Percentiles rank a stretch among this genome's conserved stretches.
These are phyloP conservation scores for Nannochloropsis gaditana DNA, from an alignment of 108 stramenopile genomes.

Conservation along the genomic window DNA sequence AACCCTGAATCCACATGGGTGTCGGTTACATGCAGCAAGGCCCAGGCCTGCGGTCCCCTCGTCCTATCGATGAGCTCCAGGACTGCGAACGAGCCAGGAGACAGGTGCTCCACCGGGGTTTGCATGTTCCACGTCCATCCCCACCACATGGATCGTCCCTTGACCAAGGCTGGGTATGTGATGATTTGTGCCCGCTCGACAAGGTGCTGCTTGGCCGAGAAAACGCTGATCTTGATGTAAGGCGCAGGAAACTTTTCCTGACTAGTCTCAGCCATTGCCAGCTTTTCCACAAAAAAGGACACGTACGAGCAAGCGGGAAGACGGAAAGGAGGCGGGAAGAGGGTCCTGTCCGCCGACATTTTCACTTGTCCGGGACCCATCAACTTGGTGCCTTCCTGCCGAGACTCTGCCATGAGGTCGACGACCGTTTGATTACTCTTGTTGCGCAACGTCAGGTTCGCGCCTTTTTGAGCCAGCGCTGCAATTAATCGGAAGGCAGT, in stretches of 20 bases:
- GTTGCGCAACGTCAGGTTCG: conserved; percentile 20
- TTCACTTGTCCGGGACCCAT: conserved; percentile 5
- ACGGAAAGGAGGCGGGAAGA: conserved; percentile 9
- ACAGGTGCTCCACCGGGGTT: conserved; percentile 54
- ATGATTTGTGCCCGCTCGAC: conserved; percentile 40
- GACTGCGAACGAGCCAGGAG: conserved; percentile 26
- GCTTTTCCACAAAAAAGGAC: conserved; percentile 41
- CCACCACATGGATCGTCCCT: conserved; percentile 53
- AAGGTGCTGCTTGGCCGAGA: background rate
- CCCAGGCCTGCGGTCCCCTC: conserved; percentile 33
- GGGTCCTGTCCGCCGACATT: background rate
- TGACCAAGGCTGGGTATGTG: conserved; percentile 26
- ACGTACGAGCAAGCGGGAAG: conserved; percentile 26
- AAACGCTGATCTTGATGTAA: background rate
- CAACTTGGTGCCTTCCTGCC: background rate
- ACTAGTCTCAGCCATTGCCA: background rate
- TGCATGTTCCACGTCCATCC: conserved; percentile 56
- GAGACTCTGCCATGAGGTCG: conserved; percentile 3
- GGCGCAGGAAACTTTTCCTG: background rate
- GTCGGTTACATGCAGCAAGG: conserved; percentile 31
- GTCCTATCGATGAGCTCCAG: conserved; percentile 39
- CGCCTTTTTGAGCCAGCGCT: conserved; percentile 23
- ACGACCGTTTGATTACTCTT: background rate
- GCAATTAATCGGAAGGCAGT: conserved; percentile 24
- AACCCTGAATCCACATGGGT: conserved; percentile 33